A percentile compares a stretch with the other conserved stretches of the same genome.
phyloP scores from a whole-genome alignment of 2,329 filamentous ascomycete genomes.

The Magnaporthiopsis incrustans region DNA sequence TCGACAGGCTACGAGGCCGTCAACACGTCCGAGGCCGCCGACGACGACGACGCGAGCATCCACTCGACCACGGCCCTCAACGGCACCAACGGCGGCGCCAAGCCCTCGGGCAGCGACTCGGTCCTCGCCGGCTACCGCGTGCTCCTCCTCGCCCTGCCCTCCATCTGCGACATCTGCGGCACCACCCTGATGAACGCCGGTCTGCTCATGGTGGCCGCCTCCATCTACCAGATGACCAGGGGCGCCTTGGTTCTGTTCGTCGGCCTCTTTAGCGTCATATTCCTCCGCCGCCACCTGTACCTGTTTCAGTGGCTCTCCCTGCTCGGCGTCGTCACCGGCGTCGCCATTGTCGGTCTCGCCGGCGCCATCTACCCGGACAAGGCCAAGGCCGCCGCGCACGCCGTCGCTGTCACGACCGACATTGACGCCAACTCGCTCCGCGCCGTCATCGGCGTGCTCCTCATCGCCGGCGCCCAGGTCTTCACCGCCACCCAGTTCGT shows the following conservation, averaged over 20 bases:
- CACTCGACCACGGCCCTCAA: slow-evolving; percentile 34
- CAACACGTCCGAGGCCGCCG: slow-evolving; percentile 34
- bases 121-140: slow-evolving; percentile 65
- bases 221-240: slow-evolving; percentile 97
- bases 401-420: slow-evolving; percentile 23
- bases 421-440: slow-evolving; percentile 44
- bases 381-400: slow-evolving; percentile 13
- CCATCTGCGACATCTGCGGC: slow-evolving; percentile 87
- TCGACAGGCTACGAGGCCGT: slow-evolving; percentile 60
- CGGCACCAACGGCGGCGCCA: slow-evolving; percentile 37
- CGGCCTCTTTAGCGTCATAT: slow-evolving; percentile 87
- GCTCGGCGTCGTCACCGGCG: slow-evolving; percentile 77
- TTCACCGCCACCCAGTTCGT: slow-evolving; percentile 97
- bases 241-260: slow-evolving; percentile 94
- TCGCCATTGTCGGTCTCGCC: slow-evolving; percentile 82
- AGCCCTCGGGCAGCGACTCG: slow-evolving; percentile 35
- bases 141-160: slow-evolving; percentile 70
- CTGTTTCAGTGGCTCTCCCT: slow-evolving; percentile 92
- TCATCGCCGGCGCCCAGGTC: slow-evolving; percentile 91
- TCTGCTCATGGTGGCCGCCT: slow-evolving; percentile 85
- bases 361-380: slow-evolving; percentile 70
- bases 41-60: slow-evolving; percentile 35
- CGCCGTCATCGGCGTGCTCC: slow-evolving; percentile 73
- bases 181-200: slow-evolving; percentile 98
- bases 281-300: slow-evolving; percentile 70